Percentiles rank a stretch among this genome's conserved stretches.
Evolutionary conservation across 805 yeast genomes (phyloP).

Genomic region (Ogataea pilisensis): DNA sequence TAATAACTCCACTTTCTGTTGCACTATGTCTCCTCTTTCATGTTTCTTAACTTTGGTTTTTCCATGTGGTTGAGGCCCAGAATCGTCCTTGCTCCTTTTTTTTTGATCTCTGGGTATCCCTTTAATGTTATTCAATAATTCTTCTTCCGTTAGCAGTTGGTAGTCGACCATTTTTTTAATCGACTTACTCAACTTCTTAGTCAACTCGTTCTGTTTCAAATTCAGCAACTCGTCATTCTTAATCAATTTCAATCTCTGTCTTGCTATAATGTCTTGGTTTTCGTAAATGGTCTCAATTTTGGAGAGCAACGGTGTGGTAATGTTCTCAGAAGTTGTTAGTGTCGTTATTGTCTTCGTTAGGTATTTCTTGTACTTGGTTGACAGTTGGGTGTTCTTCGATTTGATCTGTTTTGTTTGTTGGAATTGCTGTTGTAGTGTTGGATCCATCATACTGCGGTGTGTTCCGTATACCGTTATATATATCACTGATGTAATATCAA

Average conservation of each 20-base stretch:
- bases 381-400: constrained; percentile 17
- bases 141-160: background rate
- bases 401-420: constrained; percentile 21
- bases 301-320: constrained; percentile 19
- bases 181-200: constrained; percentile 10
- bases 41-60: constrained; percentile 6
- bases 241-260: constrained; percentile 17
- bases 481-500: no score
- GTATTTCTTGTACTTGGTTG: constrained; percentile 20
- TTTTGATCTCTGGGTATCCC: no score
- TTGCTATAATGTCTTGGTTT: constrained; percentile 25
- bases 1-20: constrained; percentile 58
- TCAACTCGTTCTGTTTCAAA: constrained; percentile 9
- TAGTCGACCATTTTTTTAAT: constrained; percentile 6
- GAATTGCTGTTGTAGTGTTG: constrained; percentile 21
- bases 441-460: constrained; percentile 25
- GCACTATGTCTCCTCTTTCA: constrained; percentile 29
- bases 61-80: no score
- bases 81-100: no score
- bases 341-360: constrained; percentile 18
- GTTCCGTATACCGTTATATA: no score
- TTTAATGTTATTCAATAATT: background rate
- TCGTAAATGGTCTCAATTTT: constrained; percentile 28
- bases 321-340: constrained; percentile 10
- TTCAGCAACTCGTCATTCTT: constrained; percentile 11